Evolutionary conservation across 257 asterid species (phyloP).

Genomic region (Solanum lycopersicoides): DNA sequence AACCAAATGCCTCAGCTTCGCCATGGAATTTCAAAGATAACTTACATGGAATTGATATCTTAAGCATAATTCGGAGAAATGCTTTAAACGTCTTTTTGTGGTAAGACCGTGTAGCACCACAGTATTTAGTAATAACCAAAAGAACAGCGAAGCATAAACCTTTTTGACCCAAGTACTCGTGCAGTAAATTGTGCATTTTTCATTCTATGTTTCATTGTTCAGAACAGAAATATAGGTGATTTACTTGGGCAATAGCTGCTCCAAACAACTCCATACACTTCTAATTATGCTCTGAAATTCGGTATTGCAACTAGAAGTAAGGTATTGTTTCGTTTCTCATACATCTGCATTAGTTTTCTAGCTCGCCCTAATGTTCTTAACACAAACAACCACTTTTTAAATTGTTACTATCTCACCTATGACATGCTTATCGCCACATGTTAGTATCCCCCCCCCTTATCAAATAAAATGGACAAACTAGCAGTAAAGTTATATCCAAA

Average conservation of each 20-base stretch:
- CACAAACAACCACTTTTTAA: background rate
- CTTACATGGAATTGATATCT: background rate
- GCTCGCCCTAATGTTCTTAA: background rate
- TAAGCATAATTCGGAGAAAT: background rate
- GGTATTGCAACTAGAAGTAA: background rate
- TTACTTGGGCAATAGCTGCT: background rate
- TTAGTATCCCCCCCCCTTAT: background rate
- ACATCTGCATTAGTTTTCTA: background rate
- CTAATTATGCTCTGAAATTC: background rate
- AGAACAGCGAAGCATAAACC: background rate
- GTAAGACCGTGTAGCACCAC: background rate
- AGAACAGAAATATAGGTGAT: background rate
- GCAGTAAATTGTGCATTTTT: background rate
- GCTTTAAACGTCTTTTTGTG: background rate
- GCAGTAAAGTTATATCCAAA: background rate
- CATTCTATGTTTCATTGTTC: background rate
- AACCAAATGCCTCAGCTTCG: background rate
- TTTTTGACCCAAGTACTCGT: background rate
- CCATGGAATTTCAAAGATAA: background rate
- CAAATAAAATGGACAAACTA: background rate
- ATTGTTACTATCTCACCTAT: background rate
- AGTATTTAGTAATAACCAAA: background rate
- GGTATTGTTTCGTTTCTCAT: background rate
- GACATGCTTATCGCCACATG: background rate
- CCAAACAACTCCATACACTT: background rate